Conservation (phyloP, 768 basidiomycete species). For the Amanita thiersii region DNA sequence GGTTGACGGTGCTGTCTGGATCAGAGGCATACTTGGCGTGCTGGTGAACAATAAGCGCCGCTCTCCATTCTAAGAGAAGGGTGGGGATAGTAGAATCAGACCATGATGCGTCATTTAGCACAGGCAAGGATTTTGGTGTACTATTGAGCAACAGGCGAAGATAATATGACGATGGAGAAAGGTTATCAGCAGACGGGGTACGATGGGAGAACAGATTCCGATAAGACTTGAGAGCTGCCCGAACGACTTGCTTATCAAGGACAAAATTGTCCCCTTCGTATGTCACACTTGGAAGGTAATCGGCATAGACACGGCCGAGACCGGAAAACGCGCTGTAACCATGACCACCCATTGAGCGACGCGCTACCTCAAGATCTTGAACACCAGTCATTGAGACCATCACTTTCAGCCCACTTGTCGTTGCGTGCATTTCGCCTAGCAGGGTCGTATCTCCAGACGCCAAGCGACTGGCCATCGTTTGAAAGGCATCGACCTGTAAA, state of each 20-base stretch:
- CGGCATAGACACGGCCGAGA: constrained; percentile 55
- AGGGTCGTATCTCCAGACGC: constrained; percentile 49
- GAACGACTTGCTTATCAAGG: constrained; percentile 66
- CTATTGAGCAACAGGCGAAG: constrained; percentile 40
- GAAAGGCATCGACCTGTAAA: constrained; percentile 40
- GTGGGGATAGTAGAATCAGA: constrained; percentile 30
- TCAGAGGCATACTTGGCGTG: constrained; percentile 25
- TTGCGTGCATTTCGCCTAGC: constrained; percentile 67
- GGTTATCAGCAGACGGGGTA: constrained; percentile 14
- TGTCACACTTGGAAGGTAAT: constrained; percentile 60
- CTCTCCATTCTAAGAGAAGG: constrained; percentile 55
- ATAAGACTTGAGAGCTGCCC: constrained; percentile 60
- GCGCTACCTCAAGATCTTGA: constrained; percentile 54
- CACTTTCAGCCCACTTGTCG: constrained; percentile 61
- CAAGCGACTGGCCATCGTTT: constrained; percentile 38
- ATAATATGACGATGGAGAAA: constrained; percentile 46
- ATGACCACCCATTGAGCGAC: constrained; percentile 71
- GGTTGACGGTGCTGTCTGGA: constrained; percentile 48
- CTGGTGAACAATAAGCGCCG: constrained; percentile 48
- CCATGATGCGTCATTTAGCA: constrained; percentile 22
- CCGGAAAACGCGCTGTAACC: constrained; percentile 67
- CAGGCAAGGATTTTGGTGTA: constrained; percentile 13
- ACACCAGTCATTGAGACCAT: constrained; percentile 44
- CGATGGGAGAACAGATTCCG: constrained; percentile 22
- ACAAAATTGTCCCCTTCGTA: constrained; percentile 80